Base-by-base conservation (phyloP, 352 stramenopile genomes). In the Globisporangium perplexum region DNA sequence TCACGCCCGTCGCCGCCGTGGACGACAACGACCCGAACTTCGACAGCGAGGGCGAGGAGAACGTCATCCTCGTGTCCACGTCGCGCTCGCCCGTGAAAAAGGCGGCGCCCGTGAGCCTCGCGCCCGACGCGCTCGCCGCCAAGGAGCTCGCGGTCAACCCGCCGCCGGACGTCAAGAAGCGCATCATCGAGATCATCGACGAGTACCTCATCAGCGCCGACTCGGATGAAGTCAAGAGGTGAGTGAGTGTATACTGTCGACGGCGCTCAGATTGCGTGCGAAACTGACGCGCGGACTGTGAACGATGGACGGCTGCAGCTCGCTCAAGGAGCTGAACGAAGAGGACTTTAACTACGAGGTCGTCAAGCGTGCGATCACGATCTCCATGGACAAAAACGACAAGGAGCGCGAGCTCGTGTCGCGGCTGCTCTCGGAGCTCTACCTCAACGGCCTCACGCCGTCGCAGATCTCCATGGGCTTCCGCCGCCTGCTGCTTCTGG, bases 341-440 rank as follows among this genome's bases (percentile, higher is more conserved):
- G 81, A 87, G 17, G 62, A 75, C 46, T 97, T 91, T 64, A 80
- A 87, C 50, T 97, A 96, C 61, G 86, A 97, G 58, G 68, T 98
- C 41, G 91, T 99, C 31, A 98, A 98, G 68, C 81, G 93, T 35
- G 90, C 86, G 7, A 95, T 99, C 58, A 97, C 86, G 35, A 95
- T 98, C 65, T 86, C 93, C 20, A 88, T 99, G 71, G 97, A 99
- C 75, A 89, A 93, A 51, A 75, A 90, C 58, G 85, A 96, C 59
- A 83, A 92, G 48, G 92, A 98, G 61, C 78, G 92, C 52, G 96
- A 98, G 58, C 62, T 97, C 11, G 77, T 96, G 26, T 97, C 88
- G 31, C 77, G 93, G 24, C 63, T 98, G 28, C 80, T 99, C 50
- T 97, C 93, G 28, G 85, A 90, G 57, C 69, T 98, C 42, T 97